phyloP scores from a whole-genome alignment of 768 basidiomycete genomes.

The Trametes cinnabarina region DNA sequence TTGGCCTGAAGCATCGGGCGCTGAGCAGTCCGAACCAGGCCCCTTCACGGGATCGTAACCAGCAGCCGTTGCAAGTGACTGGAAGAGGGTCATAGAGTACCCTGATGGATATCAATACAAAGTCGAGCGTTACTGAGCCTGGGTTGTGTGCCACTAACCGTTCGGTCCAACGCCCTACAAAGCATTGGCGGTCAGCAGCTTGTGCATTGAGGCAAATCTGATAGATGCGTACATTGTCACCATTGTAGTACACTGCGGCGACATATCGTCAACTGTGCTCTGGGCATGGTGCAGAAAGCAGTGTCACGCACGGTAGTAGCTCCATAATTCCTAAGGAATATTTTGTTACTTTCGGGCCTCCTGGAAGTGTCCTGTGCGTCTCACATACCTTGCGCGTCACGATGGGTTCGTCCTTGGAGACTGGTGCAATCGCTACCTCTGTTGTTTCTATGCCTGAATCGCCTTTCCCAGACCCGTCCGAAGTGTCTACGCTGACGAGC shows the following conservation, averaged over 20 bases:
- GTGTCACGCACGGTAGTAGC: constrained; percentile 62
- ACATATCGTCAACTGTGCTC: too few relatives aligned
- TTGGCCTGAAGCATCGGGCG: constrained; percentile 56
- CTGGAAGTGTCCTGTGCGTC: background rate
- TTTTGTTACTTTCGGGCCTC: background rate
- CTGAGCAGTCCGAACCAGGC: constrained; percentile 65
- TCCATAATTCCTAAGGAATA: constrained; percentile 60
- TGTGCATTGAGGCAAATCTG: background rate
- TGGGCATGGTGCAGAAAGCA: background rate
- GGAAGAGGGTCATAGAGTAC: constrained; percentile 74
- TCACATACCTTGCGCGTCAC: constrained; percentile 51
- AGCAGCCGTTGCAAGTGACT: constrained; percentile 66
- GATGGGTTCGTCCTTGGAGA: constrained; percentile 51
- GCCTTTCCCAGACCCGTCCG: constrained; percentile 9
- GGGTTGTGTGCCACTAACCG: constrained; percentile 26
- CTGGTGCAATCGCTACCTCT: constrained; percentile 14
- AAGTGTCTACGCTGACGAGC: background rate
- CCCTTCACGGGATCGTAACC: constrained; percentile 72
- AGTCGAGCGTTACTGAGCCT: background rate
- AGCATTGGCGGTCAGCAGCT: background rate
- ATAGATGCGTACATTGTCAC: constrained; percentile 60
- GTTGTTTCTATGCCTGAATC: background rate
- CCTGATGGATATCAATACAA: constrained; percentile 18
- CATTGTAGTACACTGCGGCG: constrained; percentile 74
- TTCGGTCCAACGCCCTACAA: constrained; percentile 64